phyloP scores from a whole-genome alignment of 306 rosid species.

The Corylus avellana region DNA sequence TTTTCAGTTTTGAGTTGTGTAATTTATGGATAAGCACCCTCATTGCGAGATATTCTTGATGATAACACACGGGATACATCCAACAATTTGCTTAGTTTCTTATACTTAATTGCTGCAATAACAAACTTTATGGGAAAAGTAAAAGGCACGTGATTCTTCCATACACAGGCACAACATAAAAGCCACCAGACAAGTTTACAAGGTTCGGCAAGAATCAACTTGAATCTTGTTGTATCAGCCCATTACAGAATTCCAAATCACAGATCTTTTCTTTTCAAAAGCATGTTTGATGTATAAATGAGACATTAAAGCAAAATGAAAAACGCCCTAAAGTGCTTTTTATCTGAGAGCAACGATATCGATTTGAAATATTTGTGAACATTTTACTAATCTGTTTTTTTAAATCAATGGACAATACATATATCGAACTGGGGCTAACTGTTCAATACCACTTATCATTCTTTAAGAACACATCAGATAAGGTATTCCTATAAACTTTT shows the following conservation, averaged over 20 bases:
- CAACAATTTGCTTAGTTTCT: neutral
- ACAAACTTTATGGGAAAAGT: neutral
- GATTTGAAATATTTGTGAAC: conserved; percentile 30
- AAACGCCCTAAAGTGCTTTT: neutral
- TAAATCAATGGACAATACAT: conserved; percentile 31
- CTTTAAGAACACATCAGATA: conserved; percentile 33
- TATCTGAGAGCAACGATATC: conserved; percentile 20
- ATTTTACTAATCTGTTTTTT: conserved; percentile 34
- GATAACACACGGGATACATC: neutral
- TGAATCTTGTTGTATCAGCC: neutral
- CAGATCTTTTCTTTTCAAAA: neutral
- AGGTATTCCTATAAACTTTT: conserved; percentile 51
- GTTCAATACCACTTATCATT: conserved; percentile 33
- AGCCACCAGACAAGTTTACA: neutral
- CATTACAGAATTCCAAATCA: neutral
- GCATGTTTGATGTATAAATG: neutral
- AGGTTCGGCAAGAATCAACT: neutral
- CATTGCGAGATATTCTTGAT: neutral
- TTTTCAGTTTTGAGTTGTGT: neutral
- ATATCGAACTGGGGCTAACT: conserved; percentile 33
- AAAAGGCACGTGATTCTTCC: neutral
- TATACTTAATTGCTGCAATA: neutral
- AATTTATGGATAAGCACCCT: neutral
- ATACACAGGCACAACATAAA: neutral
- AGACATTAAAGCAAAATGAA: neutral